phyloP scores from a whole-genome alignment of 2,329 filamentous ascomycete genomes.

The Fusarium veterinarium region DNA sequence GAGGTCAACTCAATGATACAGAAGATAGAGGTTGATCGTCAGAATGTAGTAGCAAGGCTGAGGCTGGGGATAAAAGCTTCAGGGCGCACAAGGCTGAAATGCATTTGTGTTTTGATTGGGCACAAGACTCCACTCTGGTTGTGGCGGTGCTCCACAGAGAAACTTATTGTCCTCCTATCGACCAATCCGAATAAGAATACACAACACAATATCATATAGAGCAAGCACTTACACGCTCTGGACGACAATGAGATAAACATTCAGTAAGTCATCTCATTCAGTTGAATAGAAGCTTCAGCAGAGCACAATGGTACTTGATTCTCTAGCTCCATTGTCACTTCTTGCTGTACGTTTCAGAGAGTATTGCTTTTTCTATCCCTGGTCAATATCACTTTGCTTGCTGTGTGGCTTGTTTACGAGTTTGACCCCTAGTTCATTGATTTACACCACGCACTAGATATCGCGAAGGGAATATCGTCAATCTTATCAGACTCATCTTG shows the following conservation, averaged over 20 bases:
- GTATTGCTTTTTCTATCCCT: slow-evolving; percentile 7
- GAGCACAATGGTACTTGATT: not conserved
- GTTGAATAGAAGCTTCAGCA: not conserved
- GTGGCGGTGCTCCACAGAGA: slow-evolving; percentile 15
- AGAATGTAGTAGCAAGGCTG: slow-evolving; percentile 42
- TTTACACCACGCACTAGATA: slow-evolving; percentile 29
- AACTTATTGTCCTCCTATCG: not conserved
- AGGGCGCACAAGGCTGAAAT: slow-evolving; percentile 39
- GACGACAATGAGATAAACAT: not conserved
- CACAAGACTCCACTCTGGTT: not conserved
- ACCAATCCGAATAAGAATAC: slow-evolving; percentile 13
- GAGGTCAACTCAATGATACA: slow-evolving; percentile 1
- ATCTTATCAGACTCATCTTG: slow-evolving; percentile 9
- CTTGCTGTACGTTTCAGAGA: not conserved
- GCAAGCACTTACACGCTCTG: slow-evolving; percentile 6
- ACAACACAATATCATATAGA: not conserved
- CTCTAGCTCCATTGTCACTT: not conserved
- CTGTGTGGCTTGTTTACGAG: slow-evolving; percentile 15
- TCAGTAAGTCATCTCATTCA: not conserved
- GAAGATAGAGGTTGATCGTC: slow-evolving; percentile 14
- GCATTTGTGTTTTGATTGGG: not conserved
- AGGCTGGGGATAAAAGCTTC: slow-evolving; percentile 38
- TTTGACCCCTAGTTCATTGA: slow-evolving; percentile 33
- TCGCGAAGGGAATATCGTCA: not conserved
- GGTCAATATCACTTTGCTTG: slow-evolving; percentile 13